Percentiles rank a stretch among this genome's conserved stretches.
phyloP scores from a whole-genome alignment of 768 basidiomycete species.

The Suillus cothurnatus region DNA sequence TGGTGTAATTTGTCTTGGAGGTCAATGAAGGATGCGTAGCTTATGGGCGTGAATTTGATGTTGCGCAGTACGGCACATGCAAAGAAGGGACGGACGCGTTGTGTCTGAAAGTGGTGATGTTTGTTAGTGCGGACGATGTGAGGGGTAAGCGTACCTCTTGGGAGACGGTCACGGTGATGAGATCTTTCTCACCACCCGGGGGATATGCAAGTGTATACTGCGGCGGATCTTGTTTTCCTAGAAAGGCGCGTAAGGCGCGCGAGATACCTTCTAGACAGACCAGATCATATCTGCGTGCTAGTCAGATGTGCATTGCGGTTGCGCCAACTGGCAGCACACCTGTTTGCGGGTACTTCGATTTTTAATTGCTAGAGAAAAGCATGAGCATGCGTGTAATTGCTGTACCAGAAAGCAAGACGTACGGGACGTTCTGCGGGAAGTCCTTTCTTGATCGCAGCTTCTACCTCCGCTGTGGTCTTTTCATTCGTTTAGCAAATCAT shows the following conservation, averaged over 20 bases:
- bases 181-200: constrained; percentile 60
- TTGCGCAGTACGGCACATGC: constrained; percentile 91
- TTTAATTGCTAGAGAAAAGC: constrained; percentile 77
- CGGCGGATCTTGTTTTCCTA: constrained; percentile 67
- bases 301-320: constrained; percentile 8
- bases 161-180: constrained; percentile 68
- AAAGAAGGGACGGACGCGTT: constrained; percentile 85
- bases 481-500: constrained; percentile 9
- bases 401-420: constrained; percentile 14
- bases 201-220: constrained; percentile 76
- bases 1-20: constrained; percentile 99
- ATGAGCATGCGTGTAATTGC: constrained; percentile 9
- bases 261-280: constrained; percentile 97
- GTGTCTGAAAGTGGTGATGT: constrained; percentile 49
- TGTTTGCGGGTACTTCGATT: constrained; percentile 98
- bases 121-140: not conserved
- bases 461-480: constrained; percentile 88
- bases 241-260: constrained; percentile 81
- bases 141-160: constrained; percentile 59
- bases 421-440: constrained; percentile 86
- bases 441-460: constrained; percentile 80
- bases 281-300: constrained; percentile 80
- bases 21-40: constrained; percentile 97
- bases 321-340: constrained; percentile 44
- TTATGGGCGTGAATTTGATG: constrained; percentile 82